Evolutionary conservation across 23 red algal genomes (phyloP).

Genomic region (Gracilaria vermiculophylla): DNA sequence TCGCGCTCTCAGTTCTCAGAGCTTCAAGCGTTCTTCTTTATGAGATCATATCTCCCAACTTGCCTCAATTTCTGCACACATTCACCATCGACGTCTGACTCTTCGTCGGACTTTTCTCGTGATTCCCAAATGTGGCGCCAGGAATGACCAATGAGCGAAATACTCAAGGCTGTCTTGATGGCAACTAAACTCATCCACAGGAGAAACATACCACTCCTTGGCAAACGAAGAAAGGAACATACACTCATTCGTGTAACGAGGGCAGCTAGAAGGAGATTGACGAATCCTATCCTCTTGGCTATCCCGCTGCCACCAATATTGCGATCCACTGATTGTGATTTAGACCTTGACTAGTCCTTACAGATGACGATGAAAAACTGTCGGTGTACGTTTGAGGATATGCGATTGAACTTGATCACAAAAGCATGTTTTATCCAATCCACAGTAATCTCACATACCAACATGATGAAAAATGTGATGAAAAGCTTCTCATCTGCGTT

Average conservation of each 20-base stretch:
- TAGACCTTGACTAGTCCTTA: slow-evolving; percentile 39
- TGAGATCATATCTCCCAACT: slow-evolving; percentile 57
- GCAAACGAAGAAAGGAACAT: not conserved
- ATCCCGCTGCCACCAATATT: slow-evolving; percentile 75
- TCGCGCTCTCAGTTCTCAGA: not conserved
- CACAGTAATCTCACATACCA: slow-evolving; percentile 70
- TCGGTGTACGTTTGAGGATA: slow-evolving; percentile 67
- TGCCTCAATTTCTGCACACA: slow-evolving; percentile 49
- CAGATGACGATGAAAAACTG: slow-evolving; percentile 83
- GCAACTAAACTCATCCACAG: slow-evolving; percentile 36
- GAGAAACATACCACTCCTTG: not conserved
- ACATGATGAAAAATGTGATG: slow-evolving; percentile 65
- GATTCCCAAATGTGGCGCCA: slow-evolving; percentile 4
- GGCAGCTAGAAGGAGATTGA: slow-evolving; percentile 66
- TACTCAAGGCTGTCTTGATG: slow-evolving; percentile 43
- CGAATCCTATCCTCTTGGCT: slow-evolving; percentile 75
- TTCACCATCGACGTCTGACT: slow-evolving; percentile 12
- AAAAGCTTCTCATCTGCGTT: slow-evolving; percentile 64
- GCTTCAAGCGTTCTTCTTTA: slow-evolving; percentile 30
- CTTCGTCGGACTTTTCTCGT: not conserved
- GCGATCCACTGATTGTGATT: slow-evolving; percentile 41
- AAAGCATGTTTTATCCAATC: slow-evolving; percentile 98
- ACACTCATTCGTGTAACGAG: slow-evolving; percentile 63
- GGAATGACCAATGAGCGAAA: slow-evolving; percentile 52
- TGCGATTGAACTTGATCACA: slow-evolving; percentile 91